Percentiles rank a stretch among this genome's conserved stretches.
Conservation (phyloP, 2,329 filamentous ascomycete species). For the Cylindrodendrum hubeiense region DNA sequence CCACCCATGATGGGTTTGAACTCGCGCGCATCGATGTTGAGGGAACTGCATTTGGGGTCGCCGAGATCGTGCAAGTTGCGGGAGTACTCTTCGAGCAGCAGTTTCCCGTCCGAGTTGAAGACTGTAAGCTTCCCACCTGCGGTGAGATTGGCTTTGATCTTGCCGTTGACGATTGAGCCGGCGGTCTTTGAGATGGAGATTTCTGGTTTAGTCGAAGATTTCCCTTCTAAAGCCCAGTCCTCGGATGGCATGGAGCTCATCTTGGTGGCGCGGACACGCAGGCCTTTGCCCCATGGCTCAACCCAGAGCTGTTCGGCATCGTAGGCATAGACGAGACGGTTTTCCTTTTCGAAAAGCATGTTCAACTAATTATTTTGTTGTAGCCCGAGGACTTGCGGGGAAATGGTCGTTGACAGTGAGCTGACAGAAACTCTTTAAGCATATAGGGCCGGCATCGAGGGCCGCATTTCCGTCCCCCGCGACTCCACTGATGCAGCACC, state of each 20-base stretch:
- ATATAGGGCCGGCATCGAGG: constrained; percentile 6
- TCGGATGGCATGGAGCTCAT: constrained; percentile 46
- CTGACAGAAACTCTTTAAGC: not conserved
- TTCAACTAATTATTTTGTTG: not conserved
- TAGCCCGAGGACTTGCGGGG: not conserved
- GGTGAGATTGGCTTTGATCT: constrained; percentile 42
- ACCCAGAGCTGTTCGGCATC: constrained; percentile 63
- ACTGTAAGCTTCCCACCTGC: constrained; percentile 44
- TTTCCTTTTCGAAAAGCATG: constrained; percentile 17
- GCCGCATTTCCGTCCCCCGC: constrained; percentile 12
- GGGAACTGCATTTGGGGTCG: constrained; percentile 70
- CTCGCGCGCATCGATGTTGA: constrained; percentile 69
- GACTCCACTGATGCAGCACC: not conserved
- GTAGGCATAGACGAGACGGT: constrained; percentile 35
- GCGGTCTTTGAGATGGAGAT: constrained; percentile 22
- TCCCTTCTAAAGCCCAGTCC: constrained; percentile 17
- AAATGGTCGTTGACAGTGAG: not conserved
- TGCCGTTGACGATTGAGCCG: constrained; percentile 24
- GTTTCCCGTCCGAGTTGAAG: constrained; percentile 42
- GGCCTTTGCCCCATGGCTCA: constrained; percentile 62
- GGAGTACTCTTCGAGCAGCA: constrained; percentile 50
- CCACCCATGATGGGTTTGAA: constrained; percentile 65
- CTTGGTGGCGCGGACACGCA: constrained; percentile 62
- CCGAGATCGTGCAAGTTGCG: constrained; percentile 53
- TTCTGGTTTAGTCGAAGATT: not conserved